Conservation (phyloP, 768 basidiomycete species). For the Xanthoconium purpureum region DNA sequence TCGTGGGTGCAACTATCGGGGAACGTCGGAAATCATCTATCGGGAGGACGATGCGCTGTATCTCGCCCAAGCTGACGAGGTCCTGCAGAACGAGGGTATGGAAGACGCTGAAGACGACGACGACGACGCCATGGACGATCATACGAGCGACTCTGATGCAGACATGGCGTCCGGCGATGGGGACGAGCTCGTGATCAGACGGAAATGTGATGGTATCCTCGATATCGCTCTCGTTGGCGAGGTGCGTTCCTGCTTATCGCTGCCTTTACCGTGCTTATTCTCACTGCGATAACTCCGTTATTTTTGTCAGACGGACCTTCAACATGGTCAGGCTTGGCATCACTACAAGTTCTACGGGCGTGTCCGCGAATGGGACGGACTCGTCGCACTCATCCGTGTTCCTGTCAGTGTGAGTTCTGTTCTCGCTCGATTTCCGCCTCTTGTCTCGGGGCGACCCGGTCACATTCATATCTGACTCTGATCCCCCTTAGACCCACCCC, state of each 20-base stretch:
- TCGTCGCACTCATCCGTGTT: conserved; percentile 50
- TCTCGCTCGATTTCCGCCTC: not conserved
- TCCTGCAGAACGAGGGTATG: conserved; percentile 8
- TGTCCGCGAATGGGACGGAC: conserved; percentile 56
- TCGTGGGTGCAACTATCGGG: conserved; percentile 28
- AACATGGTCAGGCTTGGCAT: conserved; percentile 48
- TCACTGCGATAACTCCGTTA: not conserved
- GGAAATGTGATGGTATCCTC: conserved; percentile 50
- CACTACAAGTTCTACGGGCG: conserved; percentile 50
- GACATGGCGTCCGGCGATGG: conserved; percentile 25
- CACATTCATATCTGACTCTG: conserved; percentile 3
- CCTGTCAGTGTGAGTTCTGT: conserved; percentile 30
- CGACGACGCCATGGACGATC: conserved; percentile 28
- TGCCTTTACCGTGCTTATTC: not conserved
- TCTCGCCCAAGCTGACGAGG: conserved; percentile 17
- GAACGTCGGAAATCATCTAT: conserved; percentile 28
- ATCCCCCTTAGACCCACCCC: conserved; percentile 6
- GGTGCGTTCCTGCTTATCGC: conserved; percentile 32
- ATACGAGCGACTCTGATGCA: conserved; percentile 21
- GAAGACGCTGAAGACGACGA: conserved; percentile 29
- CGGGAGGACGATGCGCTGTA: conserved; percentile 25
- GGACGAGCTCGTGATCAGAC: conserved; percentile 22
- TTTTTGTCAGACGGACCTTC: conserved; percentile 43
- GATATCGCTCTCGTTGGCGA: conserved; percentile 64
- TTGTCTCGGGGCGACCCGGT: not conserved